A percentile compares a stretch with the other conserved stretches of the same genome.
phyloP scores from a whole-genome alignment of 1,284 basidiomycete species.

The Leccinum solheimii region DNA sequence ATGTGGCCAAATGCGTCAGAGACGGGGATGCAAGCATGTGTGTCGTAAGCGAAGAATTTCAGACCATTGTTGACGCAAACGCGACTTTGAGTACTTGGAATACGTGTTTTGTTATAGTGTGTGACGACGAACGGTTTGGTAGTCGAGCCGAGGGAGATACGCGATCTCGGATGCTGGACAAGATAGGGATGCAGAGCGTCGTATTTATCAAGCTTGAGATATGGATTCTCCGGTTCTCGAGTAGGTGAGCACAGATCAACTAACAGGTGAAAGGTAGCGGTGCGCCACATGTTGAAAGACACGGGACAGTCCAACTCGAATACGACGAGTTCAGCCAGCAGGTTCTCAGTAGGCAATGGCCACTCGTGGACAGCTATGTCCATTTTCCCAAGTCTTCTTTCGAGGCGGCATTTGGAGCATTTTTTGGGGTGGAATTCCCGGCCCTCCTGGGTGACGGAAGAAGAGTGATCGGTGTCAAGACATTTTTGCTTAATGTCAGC shows the following conservation, averaged over 20 bases:
- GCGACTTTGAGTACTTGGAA: conserved; percentile 28
- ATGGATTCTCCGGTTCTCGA: not conserved
- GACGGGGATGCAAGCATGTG: conserved; percentile 13
- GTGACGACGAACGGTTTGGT: conserved; percentile 41
- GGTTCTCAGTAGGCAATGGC: conserved; percentile 42
- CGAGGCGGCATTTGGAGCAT: conserved; percentile 38
- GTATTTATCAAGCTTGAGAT: conserved; percentile 19
- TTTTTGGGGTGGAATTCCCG: not conserved
- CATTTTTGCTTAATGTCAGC: conserved; percentile 13
- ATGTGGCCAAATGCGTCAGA: conserved; percentile 11
- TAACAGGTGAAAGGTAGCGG: conserved; percentile 41
- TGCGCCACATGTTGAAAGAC: conserved; percentile 46
- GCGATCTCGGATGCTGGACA: conserved; percentile 17
- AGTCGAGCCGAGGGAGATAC: conserved; percentile 41
- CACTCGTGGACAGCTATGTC: conserved; percentile 46
- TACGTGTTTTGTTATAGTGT: conserved; percentile 35
- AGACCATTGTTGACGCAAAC: conserved; percentile 41
- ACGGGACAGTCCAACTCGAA: conserved; percentile 49
- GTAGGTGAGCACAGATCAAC: conserved; percentile 32
- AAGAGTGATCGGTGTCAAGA: conserved; percentile 3
- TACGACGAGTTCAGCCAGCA: conserved; percentile 34
- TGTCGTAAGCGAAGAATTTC: conserved; percentile 25
- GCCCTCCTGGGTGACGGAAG: conserved; percentile 1
- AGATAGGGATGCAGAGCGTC: conserved; percentile 10
- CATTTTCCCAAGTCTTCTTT: conserved; percentile 25